Percentiles rank a stretch among this genome's conserved stretches.
Evolutionary conservation across 768 basidiomycete species (phyloP).

Genomic region (Russula abietina): DNA sequence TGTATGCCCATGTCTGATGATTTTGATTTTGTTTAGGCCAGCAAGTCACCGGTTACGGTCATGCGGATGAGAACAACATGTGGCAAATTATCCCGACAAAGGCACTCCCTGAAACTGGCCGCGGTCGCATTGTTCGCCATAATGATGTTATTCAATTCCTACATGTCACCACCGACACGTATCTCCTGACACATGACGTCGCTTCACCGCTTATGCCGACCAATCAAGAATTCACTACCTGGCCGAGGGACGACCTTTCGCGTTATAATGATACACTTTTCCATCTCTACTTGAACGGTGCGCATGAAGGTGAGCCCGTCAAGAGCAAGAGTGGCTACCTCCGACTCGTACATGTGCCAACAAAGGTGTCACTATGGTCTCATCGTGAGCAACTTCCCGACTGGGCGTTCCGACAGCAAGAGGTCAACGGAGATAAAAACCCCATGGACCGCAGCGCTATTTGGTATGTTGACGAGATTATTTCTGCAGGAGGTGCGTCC

Average conservation of each 20-base stretch:
- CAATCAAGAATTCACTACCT: constrained; percentile 97
- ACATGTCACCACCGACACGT: constrained; percentile 76
- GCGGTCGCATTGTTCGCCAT: constrained; percentile 87
- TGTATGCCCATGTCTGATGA: constrained; percentile 9
- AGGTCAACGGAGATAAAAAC: constrained; percentile 97
- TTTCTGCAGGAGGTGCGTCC: constrained; percentile 62
- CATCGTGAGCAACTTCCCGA: constrained; percentile 80
- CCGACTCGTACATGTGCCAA: constrained; percentile 81
- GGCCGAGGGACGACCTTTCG: constrained; percentile 68
- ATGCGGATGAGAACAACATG: constrained; percentile 90
- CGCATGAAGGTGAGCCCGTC: constrained; percentile 73
- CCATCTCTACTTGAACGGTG: constrained; percentile 65
- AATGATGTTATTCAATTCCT: constrained; percentile 84
- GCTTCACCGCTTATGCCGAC: constrained; percentile 96
- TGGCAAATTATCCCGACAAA: constrained; percentile 97
- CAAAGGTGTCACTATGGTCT: constrained; percentile 93
- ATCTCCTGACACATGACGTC: constrained; percentile 93
- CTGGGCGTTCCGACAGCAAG: constrained; percentile 97
- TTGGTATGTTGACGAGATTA: constrained; percentile 86
- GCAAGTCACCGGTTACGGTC: constrained; percentile 92
- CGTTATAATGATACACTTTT: constrained; percentile 89
- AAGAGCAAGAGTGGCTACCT: constrained; percentile 94
- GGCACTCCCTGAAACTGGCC: constrained; percentile 88
- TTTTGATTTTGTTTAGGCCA: constrained; percentile 64
- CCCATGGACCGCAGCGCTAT: constrained; percentile 70